Conservation (phyloP, 176 grass and related monocot species). For the Avena sativa region DNA sequence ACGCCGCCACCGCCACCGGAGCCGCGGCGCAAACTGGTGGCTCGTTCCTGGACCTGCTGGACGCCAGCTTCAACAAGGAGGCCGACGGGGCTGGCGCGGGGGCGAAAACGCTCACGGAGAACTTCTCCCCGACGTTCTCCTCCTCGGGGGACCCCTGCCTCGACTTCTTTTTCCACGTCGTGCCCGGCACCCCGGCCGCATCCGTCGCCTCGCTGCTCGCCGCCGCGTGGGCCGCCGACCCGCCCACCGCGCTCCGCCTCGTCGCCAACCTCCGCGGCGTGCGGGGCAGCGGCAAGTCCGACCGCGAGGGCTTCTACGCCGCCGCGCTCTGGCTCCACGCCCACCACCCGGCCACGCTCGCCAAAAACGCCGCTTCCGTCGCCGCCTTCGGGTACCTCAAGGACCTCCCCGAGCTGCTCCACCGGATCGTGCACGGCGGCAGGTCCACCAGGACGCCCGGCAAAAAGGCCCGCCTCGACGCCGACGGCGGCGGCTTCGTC, state of each 20-base stretch:
- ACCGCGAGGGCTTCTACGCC: conserved; percentile 84
- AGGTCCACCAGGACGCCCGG: conserved; percentile 55
- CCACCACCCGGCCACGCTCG: conserved; percentile 72
- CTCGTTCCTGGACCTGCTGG: conserved; percentile 38
- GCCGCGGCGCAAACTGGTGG: neutral
- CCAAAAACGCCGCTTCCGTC: conserved; percentile 54
- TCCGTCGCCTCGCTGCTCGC: conserved; percentile 50
- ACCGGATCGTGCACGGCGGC: conserved; percentile 63
- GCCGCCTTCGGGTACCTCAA: conserved; percentile 80
- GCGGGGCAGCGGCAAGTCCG: conserved; percentile 77
- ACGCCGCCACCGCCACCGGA: neutral
- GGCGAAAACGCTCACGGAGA: conserved; percentile 61
- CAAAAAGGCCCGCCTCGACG: conserved; percentile 48
- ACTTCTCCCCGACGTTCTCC: conserved; percentile 61
- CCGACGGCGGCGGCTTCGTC: conserved; percentile 10
- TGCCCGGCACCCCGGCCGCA: conserved; percentile 44
- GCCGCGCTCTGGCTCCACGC: conserved; percentile 74
- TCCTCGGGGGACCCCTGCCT: conserved; percentile 79
- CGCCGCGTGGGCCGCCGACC: conserved; percentile 56
- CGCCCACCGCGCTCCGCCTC: conserved; percentile 61
- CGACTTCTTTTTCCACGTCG: conserved; percentile 91
- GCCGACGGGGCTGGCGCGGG: neutral
- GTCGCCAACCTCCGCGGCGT: conserved; percentile 75
- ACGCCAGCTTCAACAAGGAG: conserved; percentile 28
- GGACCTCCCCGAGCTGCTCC: conserved; percentile 90